A percentile compares a stretch with the other conserved stretches of the same genome.
Evolutionary conservation across 495 filamentous ascomycete genomes (phyloP).

Genomic region (Rusavskia elegans): DNA sequence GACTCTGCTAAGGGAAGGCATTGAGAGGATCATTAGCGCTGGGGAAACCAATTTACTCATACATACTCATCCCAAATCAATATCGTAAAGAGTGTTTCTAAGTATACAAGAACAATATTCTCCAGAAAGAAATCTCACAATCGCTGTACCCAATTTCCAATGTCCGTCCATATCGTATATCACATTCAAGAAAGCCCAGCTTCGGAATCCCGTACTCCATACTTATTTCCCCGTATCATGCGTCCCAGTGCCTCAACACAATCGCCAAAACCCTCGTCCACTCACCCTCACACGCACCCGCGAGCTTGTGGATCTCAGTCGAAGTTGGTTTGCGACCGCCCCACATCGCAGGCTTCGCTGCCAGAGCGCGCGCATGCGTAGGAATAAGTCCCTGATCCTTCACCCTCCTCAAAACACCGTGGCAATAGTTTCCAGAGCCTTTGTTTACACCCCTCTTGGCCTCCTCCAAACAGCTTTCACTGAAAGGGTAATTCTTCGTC

Average conservation of each 20-base stretch:
- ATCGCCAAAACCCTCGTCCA: constrained; percentile 50
- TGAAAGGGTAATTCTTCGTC: constrained; percentile 58
- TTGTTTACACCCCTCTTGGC: constrained; percentile 52
- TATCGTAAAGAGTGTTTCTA: too few relatives aligned
- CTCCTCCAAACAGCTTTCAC: constrained; percentile 47
- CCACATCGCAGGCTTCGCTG: constrained; percentile 58
- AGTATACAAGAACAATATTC: too few relatives aligned
- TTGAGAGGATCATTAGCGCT: too few relatives aligned
- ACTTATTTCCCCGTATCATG: too few relatives aligned
- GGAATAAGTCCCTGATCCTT: constrained; percentile 48
- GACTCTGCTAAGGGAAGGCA: too few relatives aligned
- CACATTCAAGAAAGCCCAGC: too few relatives aligned
- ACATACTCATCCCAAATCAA: too few relatives aligned
- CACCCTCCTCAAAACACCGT: constrained; percentile 56
- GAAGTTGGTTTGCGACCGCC: constrained; percentile 38
- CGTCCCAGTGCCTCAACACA: constrained; percentile 53
- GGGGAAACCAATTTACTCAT: too few relatives aligned
- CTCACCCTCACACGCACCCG: constrained; percentile 45
- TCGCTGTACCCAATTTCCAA: too few relatives aligned
- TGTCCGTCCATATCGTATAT: too few relatives aligned
- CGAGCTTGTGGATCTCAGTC: constrained; percentile 40
- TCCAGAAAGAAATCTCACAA: too few relatives aligned
- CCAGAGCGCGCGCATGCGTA: constrained; percentile 41
- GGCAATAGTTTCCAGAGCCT: constrained; percentile 64
- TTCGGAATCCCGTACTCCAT: too few relatives aligned